Base-by-base conservation (phyloP, 306 rosid genomes). In the Cotoneaster glaucophyllus region DNA sequence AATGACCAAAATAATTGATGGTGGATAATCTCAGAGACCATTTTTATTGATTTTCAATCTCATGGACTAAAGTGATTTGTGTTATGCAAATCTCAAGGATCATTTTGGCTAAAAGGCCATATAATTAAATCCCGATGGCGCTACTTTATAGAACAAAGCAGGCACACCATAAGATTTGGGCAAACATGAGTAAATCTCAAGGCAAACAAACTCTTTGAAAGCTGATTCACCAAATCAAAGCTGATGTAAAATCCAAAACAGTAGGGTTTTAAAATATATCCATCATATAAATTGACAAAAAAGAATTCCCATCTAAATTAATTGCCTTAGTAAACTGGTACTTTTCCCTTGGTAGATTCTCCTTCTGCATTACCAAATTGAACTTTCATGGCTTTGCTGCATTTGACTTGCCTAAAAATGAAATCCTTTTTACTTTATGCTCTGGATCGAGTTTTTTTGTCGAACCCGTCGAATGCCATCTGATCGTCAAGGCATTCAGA, bases 401-500 rank as follows among this genome's bases (percentile, higher is more conserved):
- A 6, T 64, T 31, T 29, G 25, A 21, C 2, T 65, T 21, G 8
- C 28, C 26, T n/a, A 39, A n/a, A 39, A 5, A 6, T n/a, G 7
- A 9, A 52, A 18, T n/a, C 11, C 10, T 15, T 53, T 17, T 52
- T 29, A 10, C 11, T 31, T 50, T 26, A 9, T 0, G 3, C 18
- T 67, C 67, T 17, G 45, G 45, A 25, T 64, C 32, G 39, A 17
- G 2, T 8, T 73, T 65, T 64, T 54, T 8, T 73, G 5, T 64
- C 4, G 59, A 72, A 65, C 11, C 78, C 74, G 61, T 73, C 77
- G 48, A 52, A 71, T 11, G 31, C 17, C 29, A 78, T 71, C 73
- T 34, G 73, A 39, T 63, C 3, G 4, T 53, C 67, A 13, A 74
- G 19, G 69, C 82, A 65, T 7, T 56, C 32, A 19, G 15, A 24